Conservation (phyloP, 345 rosid species). For the Gynandropsis gynandra region DNA sequence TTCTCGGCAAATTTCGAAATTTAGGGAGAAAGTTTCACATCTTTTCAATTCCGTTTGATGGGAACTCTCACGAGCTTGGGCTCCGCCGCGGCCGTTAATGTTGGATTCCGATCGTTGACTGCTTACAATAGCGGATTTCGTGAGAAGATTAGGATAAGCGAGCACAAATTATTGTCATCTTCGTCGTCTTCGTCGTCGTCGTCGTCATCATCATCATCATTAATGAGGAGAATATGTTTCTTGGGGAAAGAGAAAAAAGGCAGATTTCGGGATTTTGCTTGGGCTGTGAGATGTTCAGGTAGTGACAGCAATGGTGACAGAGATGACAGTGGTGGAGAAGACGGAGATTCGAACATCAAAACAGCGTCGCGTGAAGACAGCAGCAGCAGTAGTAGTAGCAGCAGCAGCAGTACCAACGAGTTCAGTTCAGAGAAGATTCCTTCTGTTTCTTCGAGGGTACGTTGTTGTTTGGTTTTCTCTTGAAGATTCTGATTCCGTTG, state of each 20-base stretch:
- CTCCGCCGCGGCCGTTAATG: slow-evolving; percentile 35
- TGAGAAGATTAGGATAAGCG: slow-evolving; percentile 18
- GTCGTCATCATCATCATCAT: not conserved
- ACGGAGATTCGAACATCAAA: slow-evolving; percentile 34
- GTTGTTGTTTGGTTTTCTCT: not conserved
- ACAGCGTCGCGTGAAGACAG: slow-evolving; percentile 37
- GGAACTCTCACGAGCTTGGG: slow-evolving; percentile 55
- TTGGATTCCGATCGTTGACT: slow-evolving; percentile 30
- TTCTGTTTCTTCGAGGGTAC: slow-evolving; percentile 53
- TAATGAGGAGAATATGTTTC: slow-evolving; percentile 23
- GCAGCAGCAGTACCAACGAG: slow-evolving; percentile 24
- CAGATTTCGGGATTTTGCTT: slow-evolving; percentile 22
- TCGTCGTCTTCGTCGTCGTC: too few species aligned
- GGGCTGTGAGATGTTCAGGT: slow-evolving; percentile 39
- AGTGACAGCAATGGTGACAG: slow-evolving; percentile 18
- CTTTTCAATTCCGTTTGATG: slow-evolving; percentile 30
- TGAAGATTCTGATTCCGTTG: not conserved
- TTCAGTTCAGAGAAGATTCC: slow-evolving; percentile 40
- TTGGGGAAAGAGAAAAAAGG: slow-evolving; percentile 19
- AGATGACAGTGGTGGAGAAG: slow-evolving; percentile 19
- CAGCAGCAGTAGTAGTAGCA: slow-evolving; percentile 26
- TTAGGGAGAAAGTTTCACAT: too few species aligned
- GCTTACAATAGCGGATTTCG: slow-evolving; percentile 3
- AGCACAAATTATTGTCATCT: slow-evolving; percentile 12
- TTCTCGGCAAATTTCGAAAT: too few species aligned